Base-by-base conservation (phyloP, 2,329 filamentous ascomycete species). In the Alternaria burnsii region DNA sequence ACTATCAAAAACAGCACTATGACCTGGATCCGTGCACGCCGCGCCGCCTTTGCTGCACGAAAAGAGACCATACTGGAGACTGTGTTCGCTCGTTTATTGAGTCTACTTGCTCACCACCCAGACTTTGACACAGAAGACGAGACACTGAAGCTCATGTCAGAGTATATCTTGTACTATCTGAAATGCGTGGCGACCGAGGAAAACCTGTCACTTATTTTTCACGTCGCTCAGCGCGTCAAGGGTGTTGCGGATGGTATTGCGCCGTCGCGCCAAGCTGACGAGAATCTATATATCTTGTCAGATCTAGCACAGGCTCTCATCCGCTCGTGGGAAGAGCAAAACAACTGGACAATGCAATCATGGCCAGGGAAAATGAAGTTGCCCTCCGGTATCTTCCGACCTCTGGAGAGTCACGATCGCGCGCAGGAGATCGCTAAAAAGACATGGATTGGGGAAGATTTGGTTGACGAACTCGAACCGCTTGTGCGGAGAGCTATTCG, bases 181-280 rank as follows among this genome's bases (percentile, higher is more conserved):
- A 89, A 86, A 63, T 88, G 89, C 38, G 89, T 97, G 18, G 92
- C 92, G 10, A 94, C 89, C 0, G 91, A 97, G 76, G 87, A 92
- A 44, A 99, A 97, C 70, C 84, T 98, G 16, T 91, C 91, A 0
- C 83, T 97, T 62, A 93, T 99, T 41, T 95, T 91, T 82, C 93
- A 95, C 77, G 91, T 97, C 63, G 93, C 93, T 12, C 94, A 98
- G 79, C 89, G 93, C 10, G 90, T 97, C 55, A 99, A 99, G 83
- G 91, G 94, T 78, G 91, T 94, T 10, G 86, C 88, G 42, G 95
- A 99, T 76, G 91, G 87, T 12, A 88, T 98, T 61, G 86, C 88
- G 0, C 81, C 85, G 1, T 83, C 85, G 3, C 65, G 58, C 14
- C 52, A 75, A 44, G 71, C 71, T 22, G 92, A 90, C 69, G 88